Evolutionary conservation across 2,329 filamentous ascomycete species (phyloP), one percentile per base, ranked within the genome.

Genomic region (Calonectria henricotiae): DNA sequence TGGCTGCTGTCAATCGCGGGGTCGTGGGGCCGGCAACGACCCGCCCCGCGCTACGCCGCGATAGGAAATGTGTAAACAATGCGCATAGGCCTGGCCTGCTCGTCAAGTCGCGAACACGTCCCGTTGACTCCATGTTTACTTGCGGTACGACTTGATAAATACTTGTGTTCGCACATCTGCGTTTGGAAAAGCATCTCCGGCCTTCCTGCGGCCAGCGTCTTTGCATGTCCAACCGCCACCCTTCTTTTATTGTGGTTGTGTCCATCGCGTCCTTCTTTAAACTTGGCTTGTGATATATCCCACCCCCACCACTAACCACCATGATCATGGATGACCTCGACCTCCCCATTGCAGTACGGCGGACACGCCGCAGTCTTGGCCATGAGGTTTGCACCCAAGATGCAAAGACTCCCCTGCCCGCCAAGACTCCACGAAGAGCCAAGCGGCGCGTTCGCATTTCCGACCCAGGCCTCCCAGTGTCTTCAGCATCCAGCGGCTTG

Each of bases 381-480:
- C 73, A 82, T 76, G 69, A 80, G 73, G 74, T 67, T 62, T 76
- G 74, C 44, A 70, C 71, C 30, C 71, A 73, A 12, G 30, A 62
- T 9, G 61, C 72, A 43, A 68, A 70, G 20, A 67, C 73, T 17
- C 61, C 25, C 47, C 46, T 39, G 30, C 69, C 65, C 2, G 75
- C 77, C 54, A 79, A 74, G 65, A 83, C 82, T 2, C 82, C 82
- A 11, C 74, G 74, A 37, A 72, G 76, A 37, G 65, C 69, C 1
- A 87, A 84, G 74, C 88, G 87, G 73, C 83, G 83, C 67, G 88
- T 90, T 25, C 87, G 89, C 43, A 90, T 91, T 80, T 91, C 89
- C 0, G 89, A 91, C 46, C 88, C 88, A 9, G 88, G 87, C 0
- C 82, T 83, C 1, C 77, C 81, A 12, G 35, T 58, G 0, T 69